A percentile compares a stretch with the other conserved stretches of the same genome.
Evolutionary conservation across 2,329 filamentous ascomycete species (phyloP).

Genomic region (Ophidiomyces ophidiicola): DNA sequence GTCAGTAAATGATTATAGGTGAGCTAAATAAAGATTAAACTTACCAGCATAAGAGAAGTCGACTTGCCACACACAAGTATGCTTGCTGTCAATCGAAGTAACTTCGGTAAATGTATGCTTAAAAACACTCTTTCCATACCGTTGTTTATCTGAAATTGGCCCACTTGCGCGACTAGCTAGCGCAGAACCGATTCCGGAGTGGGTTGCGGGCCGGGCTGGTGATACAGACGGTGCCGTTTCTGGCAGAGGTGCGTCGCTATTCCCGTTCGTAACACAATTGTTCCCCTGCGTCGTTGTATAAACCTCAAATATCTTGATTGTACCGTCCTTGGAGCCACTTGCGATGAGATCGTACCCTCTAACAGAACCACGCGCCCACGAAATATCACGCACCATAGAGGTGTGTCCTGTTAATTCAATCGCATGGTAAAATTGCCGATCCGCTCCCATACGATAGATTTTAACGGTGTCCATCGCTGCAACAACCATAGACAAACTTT

Average conservation of each 20-base stretch:
- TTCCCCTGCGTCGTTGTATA: constrained; percentile 28
- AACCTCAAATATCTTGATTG: constrained; percentile 70
- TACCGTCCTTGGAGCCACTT: constrained; percentile 84
- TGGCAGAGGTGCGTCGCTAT: constrained; percentile 20
- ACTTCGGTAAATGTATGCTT: constrained; percentile 33
- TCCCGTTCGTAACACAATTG: constrained; percentile 20
- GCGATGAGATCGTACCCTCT: constrained; percentile 82
- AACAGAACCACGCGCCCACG: constrained; percentile 87
- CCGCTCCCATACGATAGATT: constrained; percentile 64
- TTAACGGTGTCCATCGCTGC: constrained; percentile 73
- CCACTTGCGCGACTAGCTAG: constrained; percentile 24
- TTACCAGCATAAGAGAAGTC: constrained; percentile 34
- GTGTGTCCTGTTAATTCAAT: constrained; percentile 62
- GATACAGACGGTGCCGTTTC: constrained; percentile 18
- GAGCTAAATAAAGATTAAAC: constrained; percentile 7
- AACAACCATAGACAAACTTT: constrained; percentile 69
- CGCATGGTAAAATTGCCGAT: constrained; percentile 74
- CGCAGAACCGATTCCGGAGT: constrained; percentile 34
- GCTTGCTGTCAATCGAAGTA: constrained; percentile 33
- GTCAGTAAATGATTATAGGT: not conserved
- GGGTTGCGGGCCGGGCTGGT: constrained; percentile 19
- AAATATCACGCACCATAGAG: constrained; percentile 70
- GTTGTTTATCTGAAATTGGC: constrained; percentile 24
- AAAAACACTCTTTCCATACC: constrained; percentile 28
- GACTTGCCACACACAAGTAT: constrained; percentile 36